Conservation (phyloP, 805 yeast genomes). For the Starmerella geochares region DNA sequence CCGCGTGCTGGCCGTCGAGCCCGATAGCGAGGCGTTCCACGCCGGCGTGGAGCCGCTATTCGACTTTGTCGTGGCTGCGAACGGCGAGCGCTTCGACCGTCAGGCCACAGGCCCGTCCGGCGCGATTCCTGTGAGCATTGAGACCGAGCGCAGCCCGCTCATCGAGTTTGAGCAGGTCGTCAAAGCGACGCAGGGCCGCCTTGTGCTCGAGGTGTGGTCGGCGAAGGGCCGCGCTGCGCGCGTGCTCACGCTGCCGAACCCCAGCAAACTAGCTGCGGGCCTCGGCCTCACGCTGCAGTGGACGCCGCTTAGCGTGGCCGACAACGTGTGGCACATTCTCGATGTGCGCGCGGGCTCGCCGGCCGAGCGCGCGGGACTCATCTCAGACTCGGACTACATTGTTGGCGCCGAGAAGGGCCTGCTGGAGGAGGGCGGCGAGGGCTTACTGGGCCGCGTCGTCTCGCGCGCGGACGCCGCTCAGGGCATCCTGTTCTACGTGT, state of each 20-base stretch:
- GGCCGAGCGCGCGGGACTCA: conserved; percentile 69
- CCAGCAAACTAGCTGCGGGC: conserved; percentile 37
- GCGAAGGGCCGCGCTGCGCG: conserved; percentile 54
- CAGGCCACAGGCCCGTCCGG: background rate
- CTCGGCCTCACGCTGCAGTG: conserved; percentile 55
- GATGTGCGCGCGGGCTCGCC: conserved; percentile 66
- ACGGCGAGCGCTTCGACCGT: conserved; percentile 49
- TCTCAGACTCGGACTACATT: conserved; percentile 79
- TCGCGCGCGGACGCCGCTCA: conserved; percentile 37
- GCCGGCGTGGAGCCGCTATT: conserved; percentile 72
- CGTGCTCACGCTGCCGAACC: conserved; percentile 18
- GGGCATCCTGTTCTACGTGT: conserved; percentile 47
- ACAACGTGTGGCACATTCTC: conserved; percentile 79
- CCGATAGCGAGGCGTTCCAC: conserved; percentile 39
- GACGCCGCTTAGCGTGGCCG: conserved; percentile 62
- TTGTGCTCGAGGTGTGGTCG: conserved; percentile 63
- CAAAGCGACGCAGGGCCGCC: conserved; percentile 23
- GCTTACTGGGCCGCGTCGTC: conserved; percentile 57
- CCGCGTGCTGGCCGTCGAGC: conserved; percentile 44
- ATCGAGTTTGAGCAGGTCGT: conserved; percentile 19
- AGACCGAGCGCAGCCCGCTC: conserved; percentile 20
- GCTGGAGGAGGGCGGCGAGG: conserved; percentile 79
- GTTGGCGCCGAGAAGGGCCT: conserved; percentile 82
- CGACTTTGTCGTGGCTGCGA: conserved; percentile 73
- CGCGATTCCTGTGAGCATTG: conserved; percentile 13